phyloP scores from a whole-genome alignment of 768 basidiomycete genomes.

The Paxillus involutus region DNA sequence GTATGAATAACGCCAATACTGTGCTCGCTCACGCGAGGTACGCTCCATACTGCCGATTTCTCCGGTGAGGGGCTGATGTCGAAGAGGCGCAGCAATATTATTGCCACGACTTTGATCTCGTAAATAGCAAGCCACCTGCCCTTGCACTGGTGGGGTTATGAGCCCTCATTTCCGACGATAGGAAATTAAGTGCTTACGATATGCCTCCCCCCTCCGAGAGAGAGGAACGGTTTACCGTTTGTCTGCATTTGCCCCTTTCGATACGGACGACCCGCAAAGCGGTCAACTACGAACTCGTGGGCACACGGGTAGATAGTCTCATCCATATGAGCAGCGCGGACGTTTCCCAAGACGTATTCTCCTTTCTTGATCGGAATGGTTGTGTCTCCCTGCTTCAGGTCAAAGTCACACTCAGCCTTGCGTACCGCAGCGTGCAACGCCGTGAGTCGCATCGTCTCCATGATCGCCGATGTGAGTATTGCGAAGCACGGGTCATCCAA shows the following conservation, averaged over 20 bases:
- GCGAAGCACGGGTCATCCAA: constrained; percentile 18
- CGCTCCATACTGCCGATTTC: neutral
- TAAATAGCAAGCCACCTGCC: constrained; percentile 25
- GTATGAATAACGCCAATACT: no score
- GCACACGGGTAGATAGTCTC: constrained; percentile 8
- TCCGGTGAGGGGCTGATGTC: constrained; percentile 6
- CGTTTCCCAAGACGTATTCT: constrained; percentile 18
- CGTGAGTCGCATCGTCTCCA: constrained; percentile 27
- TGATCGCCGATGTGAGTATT: constrained; percentile 24
- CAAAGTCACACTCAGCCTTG: constrained; percentile 16
- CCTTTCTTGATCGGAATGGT: constrained; percentile 18
- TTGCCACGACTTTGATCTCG: constrained; percentile 16
- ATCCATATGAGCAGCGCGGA: constrained; percentile 20
- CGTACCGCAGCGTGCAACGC: constrained; percentile 16
- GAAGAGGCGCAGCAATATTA: constrained; percentile 18
- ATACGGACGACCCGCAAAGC: constrained; percentile 17
- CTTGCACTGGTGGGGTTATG: constrained; percentile 14
- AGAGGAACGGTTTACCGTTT: constrained; percentile 7
- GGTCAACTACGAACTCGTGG: constrained; percentile 15
- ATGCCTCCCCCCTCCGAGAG: constrained; percentile 19
- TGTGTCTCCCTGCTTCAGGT: constrained; percentile 7
- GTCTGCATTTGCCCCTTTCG: constrained; percentile 13
- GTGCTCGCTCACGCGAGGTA: constrained; percentile 2
- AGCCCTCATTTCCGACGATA: neutral
- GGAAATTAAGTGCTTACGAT: constrained; percentile 6